Evolutionary conservation across 768 basidiomycete genomes (phyloP), one percentile per base, ranked within the genome.

Genomic region (Thelephora ganbajun): DNA sequence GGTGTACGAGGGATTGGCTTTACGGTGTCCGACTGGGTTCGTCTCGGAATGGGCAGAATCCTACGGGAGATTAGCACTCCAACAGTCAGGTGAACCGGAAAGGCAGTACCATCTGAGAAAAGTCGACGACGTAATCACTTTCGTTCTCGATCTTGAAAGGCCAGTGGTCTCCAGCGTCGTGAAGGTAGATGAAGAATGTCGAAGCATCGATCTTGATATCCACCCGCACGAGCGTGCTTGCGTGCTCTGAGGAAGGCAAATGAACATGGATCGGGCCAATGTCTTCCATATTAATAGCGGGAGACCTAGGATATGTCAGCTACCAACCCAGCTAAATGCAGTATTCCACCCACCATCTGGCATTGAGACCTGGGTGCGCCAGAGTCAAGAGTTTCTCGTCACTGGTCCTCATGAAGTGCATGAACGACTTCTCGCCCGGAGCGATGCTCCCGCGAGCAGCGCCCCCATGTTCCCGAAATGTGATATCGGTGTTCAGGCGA

Each of bases 101-200:
- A 3, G 5, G 11, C 61, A 61, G 53, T 57, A 90, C 92, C 61
- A 74, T 76, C 65, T 99, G 96, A 50, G 68, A 77, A 51, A 94
- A 69, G 9, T 67, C 66, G 52, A 93, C 66, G 0, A 68, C 56
- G 50, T 81, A 71, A 53, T 87, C 83, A 48, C 85, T 93, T 34
- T 84, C 78, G 54, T 99, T 99, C 60, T 93, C 87, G 42, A 99
- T 76, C 26, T 72, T 69, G 61, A 97, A 90, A 1, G 96, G 96
- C 90, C 92, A 98, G 2, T 66, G 69, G 12, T 82, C 82, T 19
- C 68, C 71, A 14, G 84, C 82, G 41, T 67, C 59, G 11, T 72
- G 69, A 52, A 98, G 65, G 46, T 74, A 74, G n/a, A 97, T 67
- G 64, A 93, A 97, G 46, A 99, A 88, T 1, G 82, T 88, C 1